Evolutionary conservation across 306 rosid species (phyloP), one percentile per base, ranked within the genome.

Genomic region (Ormosia emarginata): DNA sequence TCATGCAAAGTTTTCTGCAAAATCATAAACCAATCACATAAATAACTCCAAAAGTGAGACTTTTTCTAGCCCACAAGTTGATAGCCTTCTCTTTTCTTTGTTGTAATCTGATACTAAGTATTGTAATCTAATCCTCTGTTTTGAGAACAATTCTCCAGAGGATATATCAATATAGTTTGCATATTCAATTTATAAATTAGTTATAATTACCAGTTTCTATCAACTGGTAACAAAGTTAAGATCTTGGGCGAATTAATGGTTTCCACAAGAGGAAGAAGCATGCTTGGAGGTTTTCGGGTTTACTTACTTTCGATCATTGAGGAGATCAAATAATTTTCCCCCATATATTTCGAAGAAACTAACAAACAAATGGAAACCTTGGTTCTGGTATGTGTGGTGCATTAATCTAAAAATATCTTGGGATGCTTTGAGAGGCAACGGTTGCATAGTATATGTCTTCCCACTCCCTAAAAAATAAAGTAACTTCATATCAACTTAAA

Each of bases 311-410:
- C 96, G 84, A 74, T 91, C 96, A 82, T 93, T 93, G 84, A 93
- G 93, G 63, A 93, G 93, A 85, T 93, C 96, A 91, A 90, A 93
- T 71, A 91, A 89, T 82, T 88, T 93, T 46, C 96, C 97, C 67
- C 97, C 94, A 64, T 93, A 91, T 86, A 93, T 93, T 91, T 91
- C 96, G 1, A 93, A 93, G 89, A 93, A 93, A 83, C 97, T 93
- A 85, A 93, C 85, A 70, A 74, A 86, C 69, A 93, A 82, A 70
- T 90, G 94, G 86, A 93, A 89, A 49, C 94, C 96, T 85, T 90
- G 94, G 82, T 86, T 91, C 87, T 82, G 44, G 85, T 93, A 93
- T 34, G 90, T 74, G 67, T 87, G 84, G 59, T 85, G 85, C 96
- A 90, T 89, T 81, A 89, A 74, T 36, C 90, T 83, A 59, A 93